Base-by-base conservation (phyloP, 2,329 filamentous ascomycete genomes). In the Aspergillus fijiensis region DNA sequence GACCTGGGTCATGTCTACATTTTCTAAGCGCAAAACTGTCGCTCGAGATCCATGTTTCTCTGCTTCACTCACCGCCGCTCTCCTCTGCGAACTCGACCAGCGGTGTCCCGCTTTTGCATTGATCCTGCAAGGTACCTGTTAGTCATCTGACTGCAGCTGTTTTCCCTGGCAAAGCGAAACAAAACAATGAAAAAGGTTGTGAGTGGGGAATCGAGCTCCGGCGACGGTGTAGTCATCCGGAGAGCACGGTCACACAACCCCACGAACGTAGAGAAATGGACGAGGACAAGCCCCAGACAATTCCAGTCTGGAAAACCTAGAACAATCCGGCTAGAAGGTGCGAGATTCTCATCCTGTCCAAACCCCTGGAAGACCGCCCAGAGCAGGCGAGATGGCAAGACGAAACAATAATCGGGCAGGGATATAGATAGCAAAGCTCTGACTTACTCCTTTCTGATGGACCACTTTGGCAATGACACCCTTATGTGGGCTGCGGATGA, bases 51-150 rank as follows among this genome's bases (percentile, higher is more conserved):
- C 47, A 49, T 49, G 5, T 25, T 12, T 19, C 42, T 48, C 27
- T 53, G 5, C 16, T 47, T 42, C 25, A 58, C 27, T 65, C 63
- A 35, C 11, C 33, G 33, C 60, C 62, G 59, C 62, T 63, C 33
- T 68, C 65, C 33, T 86, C 86, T 69, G 90, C 88, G 69, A 92
- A 92, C 50, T 90, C 80, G 4, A 92, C 89, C 51, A 92, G 77
- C 6, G 90, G 84, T 4, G 89, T 91, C 6, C 89, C 89, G 5
- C 88, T 88, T 73, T 91, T 91, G 76, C 89, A 92, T 68, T 91
- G 89, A 68, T 92, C 89, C 86, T 90, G 66, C 52, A 51, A 29
- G 49, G 62, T 70, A 67, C 31, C 54, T 33, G 62, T 74, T 69
- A 76, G 71, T 60, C 29, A 63, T 48, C 16, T 35, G 54, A 42